Evolutionary conservation across 805 yeast genomes (phyloP), one percentile per base, ranked within the genome.

Genomic region (Schwanniomyces vanrijiae): DNA sequence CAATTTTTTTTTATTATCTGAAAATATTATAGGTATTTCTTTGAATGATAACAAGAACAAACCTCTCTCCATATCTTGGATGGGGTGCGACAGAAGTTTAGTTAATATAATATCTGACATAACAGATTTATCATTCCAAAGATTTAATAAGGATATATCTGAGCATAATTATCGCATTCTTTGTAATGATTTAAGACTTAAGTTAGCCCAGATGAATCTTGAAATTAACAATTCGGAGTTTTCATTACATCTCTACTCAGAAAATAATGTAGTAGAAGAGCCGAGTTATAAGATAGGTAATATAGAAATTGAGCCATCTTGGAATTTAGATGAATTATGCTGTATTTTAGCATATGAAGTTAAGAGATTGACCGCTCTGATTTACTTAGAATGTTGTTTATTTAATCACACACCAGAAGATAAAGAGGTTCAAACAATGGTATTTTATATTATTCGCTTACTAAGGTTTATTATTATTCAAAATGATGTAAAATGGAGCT

Each of bases 91-190:
- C 37, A 49, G 53, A 35, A 42, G 50, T 6, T 49, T 66, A 38
- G 42, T 65, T 2, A 53, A 55, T 29, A 52, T 60, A 7, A 56
- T 66, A 11, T 54, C 66, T 7, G 68, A 65, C 35, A 63, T 65
- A 28, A 66, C 71, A 6, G 70, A 66, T 42, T 50, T 66, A 29
- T 65, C 70, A 5, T 55, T 62, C 37, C 68, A 65, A 44, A 51
- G 66, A 43, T 43, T 39, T 8, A 44, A 50, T 33, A 35, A 42
- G 9, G 48, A 46, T 3, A 49, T 61, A 2, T 26, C 55, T 2
- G 55, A 53, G 26, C 22, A 40, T 3, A 48, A 50, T n/a, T 61
- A 56, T 46, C 13, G 29, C 7, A 39, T 44, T 5, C 37, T 58
- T 20, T 49, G 58, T 28, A 43, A 48, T 14, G 59, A 47, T 16